A percentile compares a stretch with the other conserved stretches of the same genome.
These are phyloP conservation scores for Capronia epimyces DNA, from an alignment of 2,329 filamentous ascomycete species.

Conservation along the genomic window DNA sequence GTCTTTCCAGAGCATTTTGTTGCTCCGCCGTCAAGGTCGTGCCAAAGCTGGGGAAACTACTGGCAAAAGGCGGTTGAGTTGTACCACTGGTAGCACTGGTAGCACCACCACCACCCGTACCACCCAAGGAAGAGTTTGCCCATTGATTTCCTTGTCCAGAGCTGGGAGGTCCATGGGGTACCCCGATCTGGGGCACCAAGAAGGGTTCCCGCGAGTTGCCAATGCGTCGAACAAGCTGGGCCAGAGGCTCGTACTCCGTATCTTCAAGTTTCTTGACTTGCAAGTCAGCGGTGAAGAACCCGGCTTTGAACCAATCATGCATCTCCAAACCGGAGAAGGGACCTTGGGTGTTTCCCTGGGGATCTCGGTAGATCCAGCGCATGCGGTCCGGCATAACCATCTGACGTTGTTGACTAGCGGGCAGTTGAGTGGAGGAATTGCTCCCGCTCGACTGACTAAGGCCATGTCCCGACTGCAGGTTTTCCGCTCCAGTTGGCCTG, in stretches of 20 bases:
- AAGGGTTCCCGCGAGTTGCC: conserved; percentile 97
- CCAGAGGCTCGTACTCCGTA: conserved; percentile 85
- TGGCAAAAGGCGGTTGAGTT: conserved; percentile 82
- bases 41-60: conserved; percentile 91
- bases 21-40: conserved; percentile 95
- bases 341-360: conserved; percentile 84
- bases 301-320: conserved; percentile 99
- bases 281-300: conserved; percentile 92
- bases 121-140: conserved; percentile 42
- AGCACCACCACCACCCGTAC: too few relatives aligned
- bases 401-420: conserved; percentile 65
- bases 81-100: too few relatives aligned
- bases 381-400: conserved; percentile 99
- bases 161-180: conserved; percentile 67
- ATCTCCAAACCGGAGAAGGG: conserved; percentile 96
- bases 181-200: conserved; percentile 92
- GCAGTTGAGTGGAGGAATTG: conserved; percentile 50
- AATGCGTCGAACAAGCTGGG: conserved; percentile 89
- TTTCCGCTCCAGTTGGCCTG: conserved; percentile 13
- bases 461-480: conserved; percentile 32
- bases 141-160: conserved; percentile 25
- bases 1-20: conserved; percentile 90
- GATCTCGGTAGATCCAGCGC: conserved; percentile 97
- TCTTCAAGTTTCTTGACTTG: conserved; percentile 95
- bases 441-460: conserved; percentile 32